phyloP scores from a whole-genome alignment of 768 basidiomycete species.

The Leccinum arenicola region DNA sequence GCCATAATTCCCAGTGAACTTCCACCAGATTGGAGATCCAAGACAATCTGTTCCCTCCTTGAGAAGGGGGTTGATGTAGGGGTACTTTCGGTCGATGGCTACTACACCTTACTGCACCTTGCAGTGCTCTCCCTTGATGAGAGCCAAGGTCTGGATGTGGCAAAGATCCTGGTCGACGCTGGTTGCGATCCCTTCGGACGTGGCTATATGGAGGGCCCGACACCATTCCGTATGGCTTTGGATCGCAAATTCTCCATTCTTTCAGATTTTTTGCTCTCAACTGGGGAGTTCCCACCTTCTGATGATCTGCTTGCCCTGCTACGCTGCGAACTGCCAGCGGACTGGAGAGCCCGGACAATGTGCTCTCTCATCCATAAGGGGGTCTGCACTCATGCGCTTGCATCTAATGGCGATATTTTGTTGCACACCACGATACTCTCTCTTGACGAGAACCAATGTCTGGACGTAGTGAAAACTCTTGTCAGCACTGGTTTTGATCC shows the following conservation, averaged over 20 bases:
- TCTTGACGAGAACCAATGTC: neutral
- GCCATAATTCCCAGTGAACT: neutral
- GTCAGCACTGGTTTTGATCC: neutral
- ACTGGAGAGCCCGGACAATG: neutral
- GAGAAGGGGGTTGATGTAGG: neutral
- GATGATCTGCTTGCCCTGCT: neutral
- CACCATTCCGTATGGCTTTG: neutral
- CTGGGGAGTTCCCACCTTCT: neutral
- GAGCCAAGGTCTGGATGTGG: neutral
- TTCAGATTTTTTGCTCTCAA: neutral
- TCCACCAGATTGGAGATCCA: neutral
- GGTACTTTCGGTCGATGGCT: neutral
- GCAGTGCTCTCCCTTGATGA: neutral
- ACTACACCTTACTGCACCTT: neutral
- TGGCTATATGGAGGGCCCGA: neutral
- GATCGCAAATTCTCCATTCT: neutral
- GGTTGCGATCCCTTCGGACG: neutral
- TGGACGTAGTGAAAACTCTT: neutral
- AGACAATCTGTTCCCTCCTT: neutral
- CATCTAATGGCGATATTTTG: neutral
- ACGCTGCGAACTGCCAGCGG: neutral
- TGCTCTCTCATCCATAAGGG: neutral
- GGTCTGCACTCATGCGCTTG: neutral
- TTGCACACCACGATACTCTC: neutral
- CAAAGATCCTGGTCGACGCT: neutral